These are phyloP conservation scores for Bauhinia variegata DNA, from an alignment of 306 rosid genomes.

Conservation along the genomic window DNA sequence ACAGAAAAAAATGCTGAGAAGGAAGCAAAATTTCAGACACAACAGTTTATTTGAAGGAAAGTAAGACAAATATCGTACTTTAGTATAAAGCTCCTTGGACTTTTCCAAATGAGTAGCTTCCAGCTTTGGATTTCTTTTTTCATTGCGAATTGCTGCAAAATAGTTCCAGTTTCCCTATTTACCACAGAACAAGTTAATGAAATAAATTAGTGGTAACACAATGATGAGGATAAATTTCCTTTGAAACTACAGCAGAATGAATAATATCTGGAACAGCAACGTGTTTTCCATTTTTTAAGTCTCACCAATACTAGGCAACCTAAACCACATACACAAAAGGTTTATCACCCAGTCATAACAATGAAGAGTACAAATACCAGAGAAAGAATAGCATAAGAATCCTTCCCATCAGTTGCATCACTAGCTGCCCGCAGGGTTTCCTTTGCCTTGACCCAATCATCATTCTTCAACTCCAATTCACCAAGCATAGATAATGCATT, in stretches of 20 bases:
- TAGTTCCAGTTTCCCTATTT: constrained; percentile 98
- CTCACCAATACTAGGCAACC: constrained; percentile 1
- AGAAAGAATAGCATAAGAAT: constrained; percentile 89
- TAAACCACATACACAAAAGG: neutral
- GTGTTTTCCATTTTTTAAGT: constrained; percentile 11
- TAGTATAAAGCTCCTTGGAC: constrained; percentile 90
- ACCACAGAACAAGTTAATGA: constrained; percentile 41
- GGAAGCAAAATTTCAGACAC: constrained; percentile 5
- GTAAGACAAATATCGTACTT: constrained; percentile 47
- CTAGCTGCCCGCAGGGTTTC: constrained; percentile 95
- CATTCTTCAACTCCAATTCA: constrained; percentile 93
- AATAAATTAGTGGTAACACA: constrained; percentile 16
- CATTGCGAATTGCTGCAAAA: constrained; percentile 97
- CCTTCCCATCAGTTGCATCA: constrained; percentile 96
- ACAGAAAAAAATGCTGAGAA: constrained; percentile 30
- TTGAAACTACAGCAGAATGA: constrained; percentile 14
- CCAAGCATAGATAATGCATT: constrained; percentile 97
- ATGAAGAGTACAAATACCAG: constrained; percentile 53
- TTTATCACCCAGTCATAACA: too few relatives aligned
- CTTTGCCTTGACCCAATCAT: constrained; percentile 99
- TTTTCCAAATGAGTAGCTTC: constrained; percentile 99
- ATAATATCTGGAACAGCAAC: constrained; percentile 26
- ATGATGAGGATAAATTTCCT: neutral
- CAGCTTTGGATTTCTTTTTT: constrained; percentile 95
- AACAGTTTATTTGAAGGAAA: constrained; percentile 19